Conservation (phyloP, 1,284 basidiomycete species). For the Quambalaria eucalypti region DNA sequence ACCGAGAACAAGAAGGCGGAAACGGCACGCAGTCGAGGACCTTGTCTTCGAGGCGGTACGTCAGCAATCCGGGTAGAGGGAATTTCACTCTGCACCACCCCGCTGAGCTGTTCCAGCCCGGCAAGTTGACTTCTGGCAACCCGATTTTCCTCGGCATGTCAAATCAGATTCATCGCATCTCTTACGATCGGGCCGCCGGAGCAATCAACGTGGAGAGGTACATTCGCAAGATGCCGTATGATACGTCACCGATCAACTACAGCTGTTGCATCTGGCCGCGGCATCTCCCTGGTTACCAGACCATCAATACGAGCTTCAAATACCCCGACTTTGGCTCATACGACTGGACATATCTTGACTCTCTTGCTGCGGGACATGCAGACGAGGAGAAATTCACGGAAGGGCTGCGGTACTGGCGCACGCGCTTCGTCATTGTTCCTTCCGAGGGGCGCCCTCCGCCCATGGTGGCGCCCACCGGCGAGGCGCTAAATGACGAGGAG, state of each 20-base stretch:
- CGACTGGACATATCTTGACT: conserved; percentile 49
- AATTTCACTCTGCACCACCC: conserved; percentile 35
- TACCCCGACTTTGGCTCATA: conserved; percentile 62
- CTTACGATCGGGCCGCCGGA: conserved; percentile 67
- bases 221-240: conserved; percentile 63
- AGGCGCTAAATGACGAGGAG: conserved; percentile 64
- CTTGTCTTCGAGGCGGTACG: background rate
- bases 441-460: conserved; percentile 62
- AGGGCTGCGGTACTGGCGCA: conserved; percentile 67
- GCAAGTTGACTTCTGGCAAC: conserved; percentile 38
- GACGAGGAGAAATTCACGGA: conserved; percentile 39
- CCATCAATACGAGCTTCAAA: conserved; percentile 64
- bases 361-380: conserved; percentile 46
- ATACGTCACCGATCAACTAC: conserved; percentile 61
- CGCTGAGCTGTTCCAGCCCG: conserved; percentile 42
- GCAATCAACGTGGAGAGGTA: conserved; percentile 80
- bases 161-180: conserved; percentile 86
- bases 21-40: background rate
- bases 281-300: conserved; percentile 74
- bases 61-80: background rate
- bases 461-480: conserved; percentile 39
- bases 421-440: conserved; percentile 87
- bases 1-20: background rate
- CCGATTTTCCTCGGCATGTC: conserved; percentile 87
- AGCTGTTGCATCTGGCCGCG: conserved; percentile 88